Evolutionary conservation across 805 yeast species (phyloP), one percentile per base, ranked within the genome.

Genomic region (Kuraishia cidri): DNA sequence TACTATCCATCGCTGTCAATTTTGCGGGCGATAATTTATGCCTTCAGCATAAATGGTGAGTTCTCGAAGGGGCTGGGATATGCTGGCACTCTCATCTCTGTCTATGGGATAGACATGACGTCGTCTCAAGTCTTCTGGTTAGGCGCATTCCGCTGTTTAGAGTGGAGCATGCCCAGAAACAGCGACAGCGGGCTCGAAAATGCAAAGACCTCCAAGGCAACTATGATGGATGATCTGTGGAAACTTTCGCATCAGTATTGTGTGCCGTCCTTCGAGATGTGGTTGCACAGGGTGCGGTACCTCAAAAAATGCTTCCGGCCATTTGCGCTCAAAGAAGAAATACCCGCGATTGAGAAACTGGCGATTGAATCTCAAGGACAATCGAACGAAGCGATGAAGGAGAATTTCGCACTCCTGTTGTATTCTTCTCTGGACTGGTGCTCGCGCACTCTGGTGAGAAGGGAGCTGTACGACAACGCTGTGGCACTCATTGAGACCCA

Each of bases 31-130:
- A 45, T 60, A 3, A 25, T 58, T 2, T 38, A 47, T 10, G 45
- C 60, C 0, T 57, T 51, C 36, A 35, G 50, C 5, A 47, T 46
- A 36, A 55, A 56, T 32, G 43, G 45, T 20, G 44, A 52, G 12
- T 35, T 55, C 7, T 20, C 43, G 11, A 41, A 47, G 25, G 60
- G 57, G n/a, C 29, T 59, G 4, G 18, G 40, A 16, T 32, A 48
- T 10, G 42, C 53, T 33, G 42, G 45, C 26, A 30, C 37, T 8
- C 36, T 57, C 14, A 37, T 54, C 4, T 33, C 35, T 18, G 38
- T 40, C 11, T 54, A 53, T 39, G 26, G 26, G 7, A 24, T 47
- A 24, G 38, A 45, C 17, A 33, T 41, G n/a, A 14, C 24, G 4
- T 35, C 43, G 17, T 45, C 51, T 4, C 41, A 35, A 9, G 34